These are phyloP conservation scores for Tardiomyces digboiensis DNA, from an alignment of 1,139 yeast genomes.

Conservation along the genomic window DNA sequence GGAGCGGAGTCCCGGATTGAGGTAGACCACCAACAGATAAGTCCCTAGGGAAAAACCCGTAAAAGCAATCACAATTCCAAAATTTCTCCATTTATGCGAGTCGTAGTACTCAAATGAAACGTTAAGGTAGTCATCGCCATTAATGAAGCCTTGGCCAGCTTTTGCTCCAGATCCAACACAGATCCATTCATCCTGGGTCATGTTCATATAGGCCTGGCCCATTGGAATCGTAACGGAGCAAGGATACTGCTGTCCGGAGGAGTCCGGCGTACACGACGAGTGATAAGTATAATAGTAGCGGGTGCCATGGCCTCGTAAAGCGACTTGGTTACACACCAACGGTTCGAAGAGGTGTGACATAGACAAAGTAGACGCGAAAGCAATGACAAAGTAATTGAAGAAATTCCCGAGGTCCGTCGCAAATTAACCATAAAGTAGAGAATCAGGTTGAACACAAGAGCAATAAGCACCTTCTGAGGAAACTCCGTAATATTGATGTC, in stretches of 20 bases:
- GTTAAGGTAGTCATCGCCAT: slow-evolving; percentile 49
- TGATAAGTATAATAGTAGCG: slow-evolving; percentile 51
- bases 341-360: slow-evolving; percentile 70
- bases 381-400: slow-evolving; percentile 53
- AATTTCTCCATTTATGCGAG: slow-evolving; percentile 73
- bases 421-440: slow-evolving; percentile 62
- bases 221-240: slow-evolving; percentile 44
- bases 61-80: slow-evolving; percentile 59
- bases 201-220: slow-evolving; percentile 36
- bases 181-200: slow-evolving; percentile 34
- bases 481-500: slow-evolving; percentile 61
- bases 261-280: slow-evolving; percentile 68
- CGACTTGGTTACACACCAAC: slow-evolving; percentile 51
- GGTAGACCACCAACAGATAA: slow-evolving; percentile 51
- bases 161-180: slow-evolving; percentile 58
- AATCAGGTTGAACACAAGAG: slow-evolving; percentile 49
- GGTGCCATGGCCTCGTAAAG: slow-evolving; percentile 66
- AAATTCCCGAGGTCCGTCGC: slow-evolving; percentile 57
- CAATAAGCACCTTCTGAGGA: slow-evolving; percentile 49
- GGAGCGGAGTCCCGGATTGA: slow-evolving; percentile 65
- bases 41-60: slow-evolving; percentile 43
- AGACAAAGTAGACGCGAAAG: slow-evolving; percentile 43
- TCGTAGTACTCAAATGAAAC: slow-evolving; percentile 40
- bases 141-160: slow-evolving; percentile 45
- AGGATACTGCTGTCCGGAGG: too few relatives aligned